Conservation (phyloP, 164 flowering plant species). For the Aristolochia californica region DNA sequence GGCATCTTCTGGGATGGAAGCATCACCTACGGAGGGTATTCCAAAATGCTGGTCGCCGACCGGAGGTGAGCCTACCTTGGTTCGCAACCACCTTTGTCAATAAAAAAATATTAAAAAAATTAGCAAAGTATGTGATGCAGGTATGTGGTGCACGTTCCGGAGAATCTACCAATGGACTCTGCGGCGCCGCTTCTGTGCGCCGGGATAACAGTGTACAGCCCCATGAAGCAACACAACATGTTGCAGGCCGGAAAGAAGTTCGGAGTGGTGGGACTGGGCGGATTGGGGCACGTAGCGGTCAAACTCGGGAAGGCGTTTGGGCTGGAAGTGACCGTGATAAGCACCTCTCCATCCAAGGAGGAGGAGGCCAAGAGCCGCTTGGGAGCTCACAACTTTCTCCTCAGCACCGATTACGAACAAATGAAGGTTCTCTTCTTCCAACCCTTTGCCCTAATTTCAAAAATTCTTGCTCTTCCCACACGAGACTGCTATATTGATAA, state of each 20-base stretch:
- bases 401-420: conserved; percentile 43
- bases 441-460: too few species aligned
- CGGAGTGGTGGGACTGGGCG: conserved; percentile 74
- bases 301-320: conserved; percentile 75
- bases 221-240: conserved; percentile 51
- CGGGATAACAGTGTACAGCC: conserved; percentile 59
- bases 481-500: too few species aligned
- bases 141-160: conserved; percentile 56
- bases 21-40: conserved; percentile 81
- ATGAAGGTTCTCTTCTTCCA: conserved; percentile 32
- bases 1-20: conserved; percentile 78
- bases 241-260: conserved; percentile 39
- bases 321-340: conserved; percentile 69
- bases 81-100: neutral
- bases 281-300: conserved; percentile 66
- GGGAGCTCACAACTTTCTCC: conserved; percentile 58
- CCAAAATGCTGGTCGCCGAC: conserved; percentile 52
- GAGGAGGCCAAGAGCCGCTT: conserved; percentile 45
- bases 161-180: conserved; percentile 48
- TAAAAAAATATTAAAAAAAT: too few species aligned
- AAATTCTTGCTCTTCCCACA: too few species aligned
- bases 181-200: conserved; percentile 70
- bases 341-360: conserved; percentile 64
- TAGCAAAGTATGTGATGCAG: conserved; percentile 15
- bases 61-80: conserved; percentile 26